A percentile compares a stretch with the other conserved stretches of the same genome.
Conservation (phyloP, 805 yeast species). For the Zygoascus tannicola region DNA sequence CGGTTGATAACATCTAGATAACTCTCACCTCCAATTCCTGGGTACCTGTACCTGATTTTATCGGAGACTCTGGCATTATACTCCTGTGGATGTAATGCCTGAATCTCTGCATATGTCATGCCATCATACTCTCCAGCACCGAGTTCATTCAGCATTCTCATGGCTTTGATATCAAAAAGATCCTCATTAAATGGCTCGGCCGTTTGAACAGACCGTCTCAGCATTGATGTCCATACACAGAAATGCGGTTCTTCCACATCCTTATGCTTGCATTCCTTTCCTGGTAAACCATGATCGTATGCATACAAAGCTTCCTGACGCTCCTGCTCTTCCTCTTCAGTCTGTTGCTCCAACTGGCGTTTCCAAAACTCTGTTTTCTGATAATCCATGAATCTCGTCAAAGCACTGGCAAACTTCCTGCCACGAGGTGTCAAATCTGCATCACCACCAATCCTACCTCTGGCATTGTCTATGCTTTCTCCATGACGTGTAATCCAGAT, state of each 20-base stretch:
- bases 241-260: conserved; percentile 62
- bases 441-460: conserved; percentile 89
- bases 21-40: conserved; percentile 96
- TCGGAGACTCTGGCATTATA: conserved; percentile 65
- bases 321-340: conserved; percentile 28
- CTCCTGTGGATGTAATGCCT: conserved; percentile 61
- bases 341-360: conserved; percentile 47
- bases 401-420: conserved; percentile 56
- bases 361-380: conserved; percentile 63
- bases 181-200: conserved; percentile 68
- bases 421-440: conserved; percentile 76
- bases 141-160: conserved; percentile 87
- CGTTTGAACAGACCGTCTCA: conserved; percentile 68
- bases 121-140: conserved; percentile 93
- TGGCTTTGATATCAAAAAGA: conserved; percentile 67
- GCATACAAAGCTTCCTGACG: not conserved
- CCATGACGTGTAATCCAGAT: conserved; percentile 96
- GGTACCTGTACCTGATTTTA: conserved; percentile 81
- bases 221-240: conserved; percentile 90
- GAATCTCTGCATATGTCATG: conserved; percentile 83
- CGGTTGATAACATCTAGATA: conserved; percentile 89
- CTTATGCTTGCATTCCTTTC: conserved; percentile 21
- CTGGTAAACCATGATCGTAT: conserved; percentile 16
- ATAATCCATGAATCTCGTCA: conserved; percentile 62
- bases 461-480: conserved; percentile 75